Evolutionary conservation across 805 yeast species (phyloP).

Genomic region (Nakazawaea laoshanensis): DNA sequence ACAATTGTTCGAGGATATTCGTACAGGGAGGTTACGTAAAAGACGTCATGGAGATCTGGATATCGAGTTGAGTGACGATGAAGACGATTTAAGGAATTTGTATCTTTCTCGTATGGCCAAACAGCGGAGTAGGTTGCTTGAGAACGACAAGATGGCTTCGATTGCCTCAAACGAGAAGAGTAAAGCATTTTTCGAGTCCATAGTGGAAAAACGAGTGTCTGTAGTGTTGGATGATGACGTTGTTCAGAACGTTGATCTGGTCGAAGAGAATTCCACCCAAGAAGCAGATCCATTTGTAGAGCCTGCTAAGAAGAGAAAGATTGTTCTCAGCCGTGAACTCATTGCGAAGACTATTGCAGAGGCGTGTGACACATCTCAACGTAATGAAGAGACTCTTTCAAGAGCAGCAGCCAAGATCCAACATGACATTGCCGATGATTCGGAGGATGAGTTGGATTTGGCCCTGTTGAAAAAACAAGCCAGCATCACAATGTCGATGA

Average conservation of each 20-base stretch:
- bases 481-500: constrained; percentile 20
- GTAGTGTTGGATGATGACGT: constrained; percentile 17
- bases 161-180: constrained; percentile 47
- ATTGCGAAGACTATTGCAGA: constrained; percentile 51
- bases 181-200: constrained; percentile 59
- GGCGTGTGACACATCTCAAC: constrained; percentile 25
- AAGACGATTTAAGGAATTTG: constrained; percentile 38
- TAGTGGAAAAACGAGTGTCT: constrained; percentile 35
- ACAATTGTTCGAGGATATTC: constrained; percentile 61
- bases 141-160: constrained; percentile 32
- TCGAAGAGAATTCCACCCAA: constrained; percentile 1
- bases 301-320: constrained; percentile 22
- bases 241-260: constrained; percentile 15
- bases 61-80: constrained; percentile 50
- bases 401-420: constrained; percentile 22
- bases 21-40: constrained; percentile 62
- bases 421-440: constrained; percentile 27
- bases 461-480: constrained; percentile 30
- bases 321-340: constrained; percentile 41
- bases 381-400: constrained; percentile 18
- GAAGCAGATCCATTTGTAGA: constrained; percentile 6
- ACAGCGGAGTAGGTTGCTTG: constrained; percentile 40
- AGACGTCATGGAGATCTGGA: constrained; percentile 47
- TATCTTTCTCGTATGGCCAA: constrained; percentile 24
- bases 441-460: constrained; percentile 28